Evolutionary conservation across 306 rosid species (phyloP).

Genomic region (Luffa aegyptiaca): DNA sequence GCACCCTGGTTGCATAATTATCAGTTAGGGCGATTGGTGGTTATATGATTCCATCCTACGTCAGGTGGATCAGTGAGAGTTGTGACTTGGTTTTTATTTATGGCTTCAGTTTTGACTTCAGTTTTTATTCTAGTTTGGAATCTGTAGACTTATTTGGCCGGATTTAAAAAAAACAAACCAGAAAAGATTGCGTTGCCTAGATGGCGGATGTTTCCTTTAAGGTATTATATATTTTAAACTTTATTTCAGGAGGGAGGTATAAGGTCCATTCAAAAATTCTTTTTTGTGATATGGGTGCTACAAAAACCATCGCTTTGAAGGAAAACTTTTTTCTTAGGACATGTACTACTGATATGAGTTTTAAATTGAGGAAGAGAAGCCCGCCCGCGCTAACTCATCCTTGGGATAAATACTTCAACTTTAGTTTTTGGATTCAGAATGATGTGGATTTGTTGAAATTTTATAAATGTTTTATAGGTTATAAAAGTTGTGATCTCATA

Average conservation of each 20-base stretch:
- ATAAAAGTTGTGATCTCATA: background rate
- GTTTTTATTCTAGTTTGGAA: background rate
- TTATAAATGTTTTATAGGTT: no score
- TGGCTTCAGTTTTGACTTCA: background rate
- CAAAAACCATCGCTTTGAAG: background rate
- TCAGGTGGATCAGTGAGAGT: background rate
- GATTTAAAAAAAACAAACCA: background rate
- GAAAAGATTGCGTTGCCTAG: background rate
- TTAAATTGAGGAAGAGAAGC: no score
- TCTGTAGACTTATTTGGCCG: background rate
- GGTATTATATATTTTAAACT: background rate
- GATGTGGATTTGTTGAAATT: background rate
- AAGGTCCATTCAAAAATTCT: background rate
- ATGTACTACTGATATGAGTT: no score
- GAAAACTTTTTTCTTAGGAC: no score
- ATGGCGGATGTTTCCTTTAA: background rate
- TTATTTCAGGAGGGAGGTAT: background rate
- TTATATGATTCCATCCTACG: background rate
- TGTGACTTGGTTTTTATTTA: background rate
- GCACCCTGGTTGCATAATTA: constrained; percentile 11
- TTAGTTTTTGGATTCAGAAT: background rate
- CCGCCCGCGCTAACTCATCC: no score
- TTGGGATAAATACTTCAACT: background rate
- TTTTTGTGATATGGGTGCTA: background rate
- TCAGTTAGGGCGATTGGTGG: background rate